phyloP scores from a whole-genome alignment of 805 yeast genomes.

The Candida oleophila region DNA sequence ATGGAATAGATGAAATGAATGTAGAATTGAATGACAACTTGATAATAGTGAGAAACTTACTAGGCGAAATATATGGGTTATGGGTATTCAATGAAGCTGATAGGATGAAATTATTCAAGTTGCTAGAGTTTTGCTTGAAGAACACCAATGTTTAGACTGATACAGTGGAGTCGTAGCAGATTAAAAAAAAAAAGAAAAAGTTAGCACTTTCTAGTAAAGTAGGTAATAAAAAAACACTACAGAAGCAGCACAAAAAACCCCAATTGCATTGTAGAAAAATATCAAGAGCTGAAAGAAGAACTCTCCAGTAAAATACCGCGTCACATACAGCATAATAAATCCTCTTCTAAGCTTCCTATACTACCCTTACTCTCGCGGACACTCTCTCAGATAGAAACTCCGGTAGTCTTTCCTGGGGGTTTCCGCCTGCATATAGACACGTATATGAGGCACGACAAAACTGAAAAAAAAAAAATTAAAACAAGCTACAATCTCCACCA shows the following conservation, averaged over 20 bases:
- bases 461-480: neutral
- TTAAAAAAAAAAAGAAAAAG: neutral
- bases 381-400: no score
- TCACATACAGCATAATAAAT: no score
- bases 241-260: no score
- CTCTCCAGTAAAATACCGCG: no score
- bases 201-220: neutral
- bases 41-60: conserved; percentile 64
- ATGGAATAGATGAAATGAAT: conserved; percentile 47
- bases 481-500: neutral
- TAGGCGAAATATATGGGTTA: conserved; percentile 72
- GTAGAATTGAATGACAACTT: conserved; percentile 69
- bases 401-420: no score
- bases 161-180: neutral
- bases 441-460: neutral
- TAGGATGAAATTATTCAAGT: conserved; percentile 56
- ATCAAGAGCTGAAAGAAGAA: no score
- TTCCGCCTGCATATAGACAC: neutral
- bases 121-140: conserved; percentile 38
- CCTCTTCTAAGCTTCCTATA: no score
- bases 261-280: no score
- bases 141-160: conserved; percentile 17
- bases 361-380: no score
- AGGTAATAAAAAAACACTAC: no score
- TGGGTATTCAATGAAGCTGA: conserved; percentile 76